Evolutionary conservation across 176 grass and related monocot genomes (phyloP).

Genomic region (Elaeis guineensis): DNA sequence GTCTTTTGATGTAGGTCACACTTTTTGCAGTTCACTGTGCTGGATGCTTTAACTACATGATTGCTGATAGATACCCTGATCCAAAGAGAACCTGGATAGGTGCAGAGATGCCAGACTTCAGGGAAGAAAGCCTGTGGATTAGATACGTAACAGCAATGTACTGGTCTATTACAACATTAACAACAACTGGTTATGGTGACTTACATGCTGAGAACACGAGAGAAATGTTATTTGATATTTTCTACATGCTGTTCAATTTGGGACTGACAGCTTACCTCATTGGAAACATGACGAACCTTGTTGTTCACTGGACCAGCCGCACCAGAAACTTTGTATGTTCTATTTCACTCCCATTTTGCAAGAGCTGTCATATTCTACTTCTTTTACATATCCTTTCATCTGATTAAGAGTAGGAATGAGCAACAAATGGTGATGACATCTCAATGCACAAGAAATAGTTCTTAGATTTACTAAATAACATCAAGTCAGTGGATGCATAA

Average conservation of each 20-base stretch:
- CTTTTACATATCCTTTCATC: no score
- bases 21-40: constrained; percentile 24
- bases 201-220: constrained; percentile 22
- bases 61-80: constrained; percentile 23
- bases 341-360: not conserved
- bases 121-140: constrained; percentile 4
- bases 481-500: no score
- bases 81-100: constrained; percentile 27
- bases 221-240: constrained; percentile 25
- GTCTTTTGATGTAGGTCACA: constrained; percentile 11
- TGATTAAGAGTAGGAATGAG: no score
- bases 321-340: constrained; percentile 20
- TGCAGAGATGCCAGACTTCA: constrained; percentile 23
- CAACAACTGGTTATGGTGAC: constrained; percentile 26
- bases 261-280: constrained; percentile 24
- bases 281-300: constrained; percentile 28
- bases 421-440: no score
- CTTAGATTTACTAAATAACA: no score
- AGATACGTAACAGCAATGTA: constrained; percentile 24
- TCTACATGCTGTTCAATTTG: constrained; percentile 26
- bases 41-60: constrained; percentile 27
- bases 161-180: constrained; percentile 25
- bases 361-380: no score
- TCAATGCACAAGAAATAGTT: no score
- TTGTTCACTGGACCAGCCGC: constrained; percentile 20